phyloP scores from a whole-genome alignment of 2,329 filamentous ascomycete genomes.

The Ascochyta fabae region DNA sequence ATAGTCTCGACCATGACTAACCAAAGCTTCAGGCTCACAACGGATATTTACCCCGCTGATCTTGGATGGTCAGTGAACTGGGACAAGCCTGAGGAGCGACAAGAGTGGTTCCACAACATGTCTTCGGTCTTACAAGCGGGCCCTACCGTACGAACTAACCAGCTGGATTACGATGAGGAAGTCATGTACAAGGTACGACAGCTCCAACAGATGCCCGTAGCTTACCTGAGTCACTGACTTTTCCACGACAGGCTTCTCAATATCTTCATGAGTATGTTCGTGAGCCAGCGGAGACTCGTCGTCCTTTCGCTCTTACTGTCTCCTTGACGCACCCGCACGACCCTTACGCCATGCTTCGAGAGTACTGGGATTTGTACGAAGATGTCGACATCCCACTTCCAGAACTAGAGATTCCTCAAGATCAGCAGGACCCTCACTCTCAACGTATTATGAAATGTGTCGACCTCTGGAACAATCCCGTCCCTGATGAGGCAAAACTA shows the following conservation, averaged over 20 bases:
- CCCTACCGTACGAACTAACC: constrained; percentile 87
- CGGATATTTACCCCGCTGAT: constrained; percentile 93
- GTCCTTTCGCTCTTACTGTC: constrained; percentile 85
- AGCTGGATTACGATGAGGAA: constrained; percentile 95
- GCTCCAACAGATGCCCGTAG: background rate
- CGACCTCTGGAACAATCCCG: constrained; percentile 83
- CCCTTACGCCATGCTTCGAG: constrained; percentile 90
- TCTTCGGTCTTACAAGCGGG: constrained; percentile 91
- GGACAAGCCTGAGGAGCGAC: constrained; percentile 82
- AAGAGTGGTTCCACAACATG: constrained; percentile 95
- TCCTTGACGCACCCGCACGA: constrained; percentile 95
- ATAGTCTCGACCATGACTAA: constrained; percentile 1
- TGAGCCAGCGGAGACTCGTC: constrained; percentile 70
- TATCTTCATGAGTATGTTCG: constrained; percentile 91
- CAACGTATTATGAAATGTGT: constrained; percentile 85
- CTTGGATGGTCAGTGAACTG: constrained; percentile 96
- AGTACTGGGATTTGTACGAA: constrained; percentile 94
- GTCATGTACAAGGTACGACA: constrained; percentile 76
- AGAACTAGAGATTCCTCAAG: constrained; percentile 76
- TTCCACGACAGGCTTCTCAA: constrained; percentile 67
- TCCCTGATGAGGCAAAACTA: constrained; percentile 85
- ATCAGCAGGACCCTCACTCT: constrained; percentile 85
- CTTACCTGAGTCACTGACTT: constrained; percentile 70
- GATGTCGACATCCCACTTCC: constrained; percentile 86
- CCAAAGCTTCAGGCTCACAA: constrained; percentile 69